Base-by-base conservation (phyloP, 164 flowering plant species). In the Vitis amurensis region DNA sequence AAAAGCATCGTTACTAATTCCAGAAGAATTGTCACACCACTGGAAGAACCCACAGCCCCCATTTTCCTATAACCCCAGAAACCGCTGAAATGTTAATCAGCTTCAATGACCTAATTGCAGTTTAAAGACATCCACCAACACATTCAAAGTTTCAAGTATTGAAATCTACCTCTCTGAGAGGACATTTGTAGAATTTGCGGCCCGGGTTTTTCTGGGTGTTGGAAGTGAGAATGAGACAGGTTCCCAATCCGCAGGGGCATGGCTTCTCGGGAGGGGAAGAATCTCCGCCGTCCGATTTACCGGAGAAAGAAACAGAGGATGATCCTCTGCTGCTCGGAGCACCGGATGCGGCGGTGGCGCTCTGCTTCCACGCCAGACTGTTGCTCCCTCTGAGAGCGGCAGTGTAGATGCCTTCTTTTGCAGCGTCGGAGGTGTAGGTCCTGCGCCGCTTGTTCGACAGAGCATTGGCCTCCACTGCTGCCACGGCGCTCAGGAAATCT, bases 11-110 rank as follows among this genome's bases (percentile, higher is more conserved):
- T 3, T 50, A 66, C 53, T 67, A 61, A 47, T 58, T 58, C 70
- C 79, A 55, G 80, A 69, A 11, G 73, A 30, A 67, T 65, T 78
- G 63, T 81, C 85, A 72, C 82, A 81, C 87, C 85, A 84, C 68
- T 84, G 82, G 71, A 84, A 84, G 75, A 81, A 84, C n/a, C 80
- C 81, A 74, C 87, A 84, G n/a, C 87, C 87, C 29, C 87, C 87
- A 79, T 81, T 81, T 72, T 84, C 87, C 87, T 84, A 73, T 9
- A 16, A 19, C 2, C 23, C 5, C 15, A 0, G 60, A 19, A 48
- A 19, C 63, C 14, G 63, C n/a, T 29, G 4, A 60, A 60, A 47
- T 12, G 19, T 5, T n/a, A 6, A 17, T 6, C 2, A 56, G 19
- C 59, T 56, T 2, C 2, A 31, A 61, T 61, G 48, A 61, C 50